A percentile compares a stretch with the other conserved stretches of the same genome.
Evolutionary conservation across 2,329 filamentous ascomycete genomes (phyloP).

Genomic region (Cryphonectria nitschkei): DNA sequence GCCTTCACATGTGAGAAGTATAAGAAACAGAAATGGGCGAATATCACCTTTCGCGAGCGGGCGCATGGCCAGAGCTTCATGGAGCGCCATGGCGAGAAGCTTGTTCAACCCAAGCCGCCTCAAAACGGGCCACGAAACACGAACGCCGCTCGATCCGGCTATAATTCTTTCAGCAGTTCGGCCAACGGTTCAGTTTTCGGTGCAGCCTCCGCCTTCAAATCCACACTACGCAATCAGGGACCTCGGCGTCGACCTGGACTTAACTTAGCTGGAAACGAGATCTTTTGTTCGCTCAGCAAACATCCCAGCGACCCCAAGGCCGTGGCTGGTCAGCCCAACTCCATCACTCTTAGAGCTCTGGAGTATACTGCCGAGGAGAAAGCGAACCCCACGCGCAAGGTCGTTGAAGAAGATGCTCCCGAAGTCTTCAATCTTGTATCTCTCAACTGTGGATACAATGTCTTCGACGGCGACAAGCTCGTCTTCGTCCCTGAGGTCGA

Average conservation of each 20-base stretch:
- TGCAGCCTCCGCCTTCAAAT: background rate
- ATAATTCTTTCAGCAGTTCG: background rate
- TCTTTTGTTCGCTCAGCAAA: constrained; percentile 38
- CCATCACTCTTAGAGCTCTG: constrained; percentile 32
- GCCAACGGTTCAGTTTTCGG: background rate
- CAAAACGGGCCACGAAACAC: background rate
- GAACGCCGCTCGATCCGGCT: constrained; percentile 6
- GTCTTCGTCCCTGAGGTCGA: constrained; percentile 49
- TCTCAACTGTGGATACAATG: constrained; percentile 49
- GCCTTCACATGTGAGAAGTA: constrained; percentile 51
- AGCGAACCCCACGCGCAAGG: constrained; percentile 9
- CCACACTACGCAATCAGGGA: constrained; percentile 4
- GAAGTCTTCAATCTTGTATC: constrained; percentile 21
- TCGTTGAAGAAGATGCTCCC: constrained; percentile 17
- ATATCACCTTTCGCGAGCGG: constrained; percentile 47
- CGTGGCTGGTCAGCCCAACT: constrained; percentile 13
- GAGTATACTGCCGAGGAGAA: constrained; percentile 30
- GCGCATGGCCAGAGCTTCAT: constrained; percentile 50
- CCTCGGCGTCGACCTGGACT: constrained; percentile 34
- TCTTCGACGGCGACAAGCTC: constrained; percentile 43
- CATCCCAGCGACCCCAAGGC: background rate
- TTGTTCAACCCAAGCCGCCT: constrained; percentile 27
- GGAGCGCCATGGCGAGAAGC: constrained; percentile 35
- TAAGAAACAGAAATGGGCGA: constrained; percentile 39
- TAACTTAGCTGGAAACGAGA: constrained; percentile 33